Evolutionary conservation across 192 early-diverging fungal species (phyloP), one percentile per base, ranked within the genome.

Genomic region (Gonapodya sp.): DNA sequence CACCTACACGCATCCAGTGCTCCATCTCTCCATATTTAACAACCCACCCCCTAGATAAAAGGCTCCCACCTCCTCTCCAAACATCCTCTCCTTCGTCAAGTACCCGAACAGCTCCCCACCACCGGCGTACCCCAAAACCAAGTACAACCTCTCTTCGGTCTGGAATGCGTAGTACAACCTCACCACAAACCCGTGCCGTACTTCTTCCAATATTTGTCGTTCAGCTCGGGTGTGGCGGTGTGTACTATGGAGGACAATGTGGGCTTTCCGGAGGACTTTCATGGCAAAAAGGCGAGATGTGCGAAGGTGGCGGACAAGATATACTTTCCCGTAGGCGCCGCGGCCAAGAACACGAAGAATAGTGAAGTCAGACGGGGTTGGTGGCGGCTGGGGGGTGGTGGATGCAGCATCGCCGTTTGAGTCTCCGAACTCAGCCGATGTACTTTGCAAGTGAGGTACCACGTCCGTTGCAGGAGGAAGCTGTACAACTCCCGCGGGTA

Each of bases 41-140:
- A 24, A 64, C 46, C 24, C 46, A 64, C 46, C 46, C 24, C 46
- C 93, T 0, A 92, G 86, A 84, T 98, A 97, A 84, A 98, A 98
- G 16, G 91, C 86, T 30, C 93, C 93, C 78, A 90, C 91, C 81
- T 94, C 93, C 82, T 98, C 95, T n/a, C 91, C 24, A 81, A 90
- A 88, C 87, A 77, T 77, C 30, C 83, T 36, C 79, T 89, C 85
- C 31, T 81, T 83, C 30, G 75, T 77, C 86, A 98, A 87, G 81
- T 96, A 94, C n/a, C 93, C 94, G 82, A 96, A 96, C 78, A 98
- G 89, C 84, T 97, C 96, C 46, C 97, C 97, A 37, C 97, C 97
- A 0, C 91, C 78, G 0, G 87, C 87, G 86, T 96, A 98, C 78
- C 93, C 92, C 81, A 98, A 87, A 81, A 98, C 93, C 84, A 98